Percentiles rank a stretch among this genome's conserved stretches.
Evolutionary conservation across 805 yeast genomes (phyloP).

Genomic region (Candida mattraensis): DNA sequence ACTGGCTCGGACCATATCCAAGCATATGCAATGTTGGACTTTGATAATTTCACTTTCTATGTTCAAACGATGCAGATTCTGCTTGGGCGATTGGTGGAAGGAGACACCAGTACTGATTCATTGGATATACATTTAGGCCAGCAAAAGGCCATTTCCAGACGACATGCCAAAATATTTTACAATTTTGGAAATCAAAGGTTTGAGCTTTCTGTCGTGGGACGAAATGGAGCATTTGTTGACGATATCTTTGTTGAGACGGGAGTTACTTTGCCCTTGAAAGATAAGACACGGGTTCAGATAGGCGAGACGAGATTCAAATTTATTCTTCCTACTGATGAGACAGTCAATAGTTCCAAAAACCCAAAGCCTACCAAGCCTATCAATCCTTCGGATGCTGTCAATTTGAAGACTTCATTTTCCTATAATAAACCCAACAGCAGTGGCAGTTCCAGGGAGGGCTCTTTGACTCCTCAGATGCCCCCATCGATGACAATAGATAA

Average conservation of each 20-base stretch:
- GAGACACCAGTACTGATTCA: constrained; percentile 51
- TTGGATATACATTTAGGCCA: constrained; percentile 93
- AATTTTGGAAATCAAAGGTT: constrained; percentile 95
- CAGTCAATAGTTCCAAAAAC: constrained; percentile 23
- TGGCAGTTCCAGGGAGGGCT: constrained; percentile 26
- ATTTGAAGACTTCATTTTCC: constrained; percentile 51
- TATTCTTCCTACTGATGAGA: constrained; percentile 71
- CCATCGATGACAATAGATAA: not conserved
- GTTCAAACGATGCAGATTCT: constrained; percentile 95
- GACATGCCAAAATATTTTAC: constrained; percentile 94
- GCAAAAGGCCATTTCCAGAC: constrained; percentile 88
- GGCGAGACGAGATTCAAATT: constrained; percentile 90
- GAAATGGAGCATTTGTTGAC: constrained; percentile 97
- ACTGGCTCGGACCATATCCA: constrained; percentile 39
- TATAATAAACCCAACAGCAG: constrained; percentile 18
- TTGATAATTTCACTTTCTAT: constrained; percentile 89
- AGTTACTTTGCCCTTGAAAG: constrained; percentile 80
- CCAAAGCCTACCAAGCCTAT: constrained; percentile 31
- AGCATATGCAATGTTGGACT: constrained; percentile 78
- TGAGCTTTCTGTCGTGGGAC: constrained; percentile 86
- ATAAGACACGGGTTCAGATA: constrained; percentile 84
- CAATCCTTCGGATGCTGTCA: constrained; percentile 63
- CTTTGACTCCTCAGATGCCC: constrained; percentile 16
- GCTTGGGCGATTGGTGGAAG: constrained; percentile 84
- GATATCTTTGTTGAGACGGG: constrained; percentile 88